These are phyloP conservation scores for Solanum etuberosum DNA, from an alignment of 257 asterid species.

Conservation along the genomic window DNA sequence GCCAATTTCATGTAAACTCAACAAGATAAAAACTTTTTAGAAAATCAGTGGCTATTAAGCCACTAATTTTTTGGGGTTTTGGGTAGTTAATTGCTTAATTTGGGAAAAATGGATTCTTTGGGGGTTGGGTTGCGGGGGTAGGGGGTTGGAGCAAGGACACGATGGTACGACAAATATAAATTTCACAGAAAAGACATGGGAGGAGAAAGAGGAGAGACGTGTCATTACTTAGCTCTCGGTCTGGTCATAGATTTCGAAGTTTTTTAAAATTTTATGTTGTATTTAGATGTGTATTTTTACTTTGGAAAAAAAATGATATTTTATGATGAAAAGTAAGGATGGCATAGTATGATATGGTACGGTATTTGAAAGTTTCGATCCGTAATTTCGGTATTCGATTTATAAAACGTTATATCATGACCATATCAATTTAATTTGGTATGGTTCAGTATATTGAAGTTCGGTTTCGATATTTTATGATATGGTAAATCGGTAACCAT, in stretches of 20 bases:
- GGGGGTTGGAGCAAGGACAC: background rate
- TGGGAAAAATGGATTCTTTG: background rate
- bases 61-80: background rate
- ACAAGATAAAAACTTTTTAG: background rate
- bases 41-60: background rate
- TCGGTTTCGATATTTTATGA: accelerated
- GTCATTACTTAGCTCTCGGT: background rate
- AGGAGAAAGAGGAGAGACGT: background rate
- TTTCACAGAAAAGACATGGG: background rate
- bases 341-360: background rate
- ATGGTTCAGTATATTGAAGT: no score
- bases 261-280: background rate
- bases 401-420: background rate
- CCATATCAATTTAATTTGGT: background rate
- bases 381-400: background rate
- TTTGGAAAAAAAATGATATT: no score
- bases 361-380: background rate
- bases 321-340: background rate
- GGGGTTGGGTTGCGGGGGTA: background rate
- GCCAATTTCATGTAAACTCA: background rate
- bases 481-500: background rate
- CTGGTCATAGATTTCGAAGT: background rate
- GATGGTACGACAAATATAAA: background rate
- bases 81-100: background rate
- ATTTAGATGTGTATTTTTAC: background rate